Base-by-base conservation (phyloP, 208 protist genomes). In the Wallacemonas collosoma region DNA sequence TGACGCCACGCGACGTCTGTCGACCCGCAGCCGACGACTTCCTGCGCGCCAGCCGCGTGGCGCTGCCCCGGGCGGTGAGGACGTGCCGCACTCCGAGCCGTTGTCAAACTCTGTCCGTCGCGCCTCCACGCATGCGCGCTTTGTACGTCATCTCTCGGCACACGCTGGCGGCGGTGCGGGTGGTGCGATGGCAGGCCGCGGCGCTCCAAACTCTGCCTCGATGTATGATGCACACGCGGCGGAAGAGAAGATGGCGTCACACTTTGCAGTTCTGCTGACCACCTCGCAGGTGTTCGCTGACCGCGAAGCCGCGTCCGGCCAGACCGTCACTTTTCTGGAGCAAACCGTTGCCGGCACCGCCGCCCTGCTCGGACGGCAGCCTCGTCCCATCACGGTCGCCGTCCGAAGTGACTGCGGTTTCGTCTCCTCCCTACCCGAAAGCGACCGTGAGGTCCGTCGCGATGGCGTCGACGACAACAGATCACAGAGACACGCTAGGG, bases 281-380 rank as follows among this genome's bases (percentile, higher is more conserved):
- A 93, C 92, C 6, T 90, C 88, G 2, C 71, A 81, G 55, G 92
- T 96, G 1, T 77, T 94, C 39, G 66, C 81, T 43, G 80, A 35
- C 45, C 77, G 76, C 11, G 80, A 87, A 44, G 73, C 72, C 0
- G 64, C 71, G 9, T 62, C 72, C 12, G 67, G 55, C 1, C 58
- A 71, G 15, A 86, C 70, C 0, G 85, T 92, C 7, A 84, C 73
- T 41, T 96, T 94, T 60, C 50, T 96, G 15, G 92, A 96, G 68
- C 83, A 93, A 78, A 82, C 88, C 2, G 88, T 90, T 12, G 76
- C 81, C 9, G 90, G 90, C 57, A 91, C 85, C 26, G 76, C 69
- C 15, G 84, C 85, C 11, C 60, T 70, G 43, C 68, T 87, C 8
- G 84, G 89, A 6, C 76, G 80, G 5, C 44, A 77, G n/a, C 76